These are phyloP conservation scores for Podospora didyma DNA, from an alignment of 495 filamentous ascomycete genomes.

Conservation along the genomic window DNA sequence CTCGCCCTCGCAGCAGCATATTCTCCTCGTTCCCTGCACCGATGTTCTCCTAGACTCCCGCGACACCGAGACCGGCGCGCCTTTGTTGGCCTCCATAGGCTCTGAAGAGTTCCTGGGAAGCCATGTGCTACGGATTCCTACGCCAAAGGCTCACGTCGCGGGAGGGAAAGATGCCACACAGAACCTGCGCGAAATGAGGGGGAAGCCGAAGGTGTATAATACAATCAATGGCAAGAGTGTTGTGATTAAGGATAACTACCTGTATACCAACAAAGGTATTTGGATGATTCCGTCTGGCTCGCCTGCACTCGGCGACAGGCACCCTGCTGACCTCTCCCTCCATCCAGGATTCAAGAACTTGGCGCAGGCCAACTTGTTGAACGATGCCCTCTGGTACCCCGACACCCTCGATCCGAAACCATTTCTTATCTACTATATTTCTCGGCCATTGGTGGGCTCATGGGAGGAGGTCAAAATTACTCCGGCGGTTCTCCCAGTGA, in stretches of 20 bases:
- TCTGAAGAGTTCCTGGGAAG: conserved; percentile 94
- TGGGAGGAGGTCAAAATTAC: conserved; percentile 69
- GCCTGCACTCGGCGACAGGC: conserved; percentile 8
- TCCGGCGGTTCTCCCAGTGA: conserved; percentile 51
- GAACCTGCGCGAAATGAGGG: conserved; percentile 82
- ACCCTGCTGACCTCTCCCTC: conserved; percentile 4
- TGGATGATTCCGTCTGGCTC: not conserved
- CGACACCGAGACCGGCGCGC: conserved; percentile 78
- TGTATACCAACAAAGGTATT: conserved; percentile 94
- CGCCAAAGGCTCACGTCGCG: conserved; percentile 47
- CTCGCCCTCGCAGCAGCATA: conserved; percentile 85
- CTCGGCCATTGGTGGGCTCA: conserved; percentile 80
- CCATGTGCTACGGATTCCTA: conserved; percentile 87
- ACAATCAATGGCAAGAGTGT: conserved; percentile 92
- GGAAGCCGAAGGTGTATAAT: conserved; percentile 88
- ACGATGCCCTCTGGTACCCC: conserved; percentile 83
- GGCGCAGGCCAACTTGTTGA: conserved; percentile 83
- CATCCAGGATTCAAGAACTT: conserved; percentile 80
- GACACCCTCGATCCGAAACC: conserved; percentile 75
- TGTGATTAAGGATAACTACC: conserved; percentile 86
- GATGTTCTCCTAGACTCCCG: conserved; percentile 83
- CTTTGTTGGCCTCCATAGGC: conserved; percentile 74
- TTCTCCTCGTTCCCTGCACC: conserved; percentile 90
- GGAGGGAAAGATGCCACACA: conserved; percentile 62
- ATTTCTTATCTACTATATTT: conserved; percentile 98